Evolutionary conservation across 2,329 filamentous ascomycete genomes (phyloP), one percentile per base, ranked within the genome.

Genomic region (Clarireedia monteithiana): DNA sequence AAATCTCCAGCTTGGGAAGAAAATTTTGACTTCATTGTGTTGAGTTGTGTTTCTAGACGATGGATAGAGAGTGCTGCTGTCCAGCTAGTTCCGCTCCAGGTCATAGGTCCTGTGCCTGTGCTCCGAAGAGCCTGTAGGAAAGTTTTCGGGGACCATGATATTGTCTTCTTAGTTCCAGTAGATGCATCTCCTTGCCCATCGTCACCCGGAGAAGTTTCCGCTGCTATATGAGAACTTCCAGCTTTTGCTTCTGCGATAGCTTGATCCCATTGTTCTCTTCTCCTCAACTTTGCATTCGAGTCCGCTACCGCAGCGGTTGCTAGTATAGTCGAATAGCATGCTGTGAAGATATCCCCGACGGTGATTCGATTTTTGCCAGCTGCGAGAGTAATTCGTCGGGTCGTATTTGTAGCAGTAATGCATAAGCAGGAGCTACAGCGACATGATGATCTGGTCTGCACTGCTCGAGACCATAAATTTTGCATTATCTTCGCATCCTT

Each of bases 301-400:
- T 90, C 86, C 30, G 80, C 72, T 3, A 86, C 73, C 10, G 84
- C 78, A 2, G 84, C 85, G 2, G 82, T 80, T 5, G 82, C 84
- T 64, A 88, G 80, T 53, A 86, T 78, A 36, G 83, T 81, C 26
- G 85, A 85, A 66, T 88, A 89, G 67, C 79, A 80, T 40, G 85
- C 80, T 24, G 85, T 88, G 66, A 85, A 76, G 58, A 84, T 60
- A 71, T 83, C 74, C 70, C 77, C 71, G 64, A 75, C 69, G 42
- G 74, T 75, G 45, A 77, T 69, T 53, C 78, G 77, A 50, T 27
- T 34, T 64, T 74, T 76, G 51, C 75, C 68, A 34, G 75, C 71
- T 23, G 74, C 72, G 42, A 76, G 77, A 46, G 80, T 77, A 53
- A 76, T 70, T 65, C 76, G 77, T 56, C 78, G 77, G 58, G 76